These are phyloP conservation scores for Dendrothele bispora DNA, from an alignment of 768 basidiomycete species.

Conservation along the genomic window DNA sequence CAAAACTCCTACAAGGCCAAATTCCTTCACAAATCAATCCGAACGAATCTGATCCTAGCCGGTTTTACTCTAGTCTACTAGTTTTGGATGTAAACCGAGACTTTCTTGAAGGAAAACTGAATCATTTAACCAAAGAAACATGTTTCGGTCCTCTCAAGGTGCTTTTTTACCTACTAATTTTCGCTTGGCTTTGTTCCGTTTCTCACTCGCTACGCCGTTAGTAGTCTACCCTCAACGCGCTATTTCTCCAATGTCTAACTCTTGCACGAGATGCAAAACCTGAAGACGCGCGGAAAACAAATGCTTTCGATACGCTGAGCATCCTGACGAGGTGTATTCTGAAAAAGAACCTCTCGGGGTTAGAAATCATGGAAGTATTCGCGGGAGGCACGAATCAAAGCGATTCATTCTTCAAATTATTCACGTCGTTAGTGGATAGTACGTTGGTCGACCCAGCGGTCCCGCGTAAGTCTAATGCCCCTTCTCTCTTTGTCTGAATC, in stretches of 20 bases:
- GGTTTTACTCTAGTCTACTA: constrained; percentile 56
- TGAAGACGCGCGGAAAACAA: constrained; percentile 34
- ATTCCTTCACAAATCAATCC: constrained; percentile 44
- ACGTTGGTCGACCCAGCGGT: constrained; percentile 44
- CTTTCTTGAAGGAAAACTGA: constrained; percentile 42
- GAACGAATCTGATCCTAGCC: constrained; percentile 37
- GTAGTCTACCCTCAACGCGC: constrained; percentile 51
- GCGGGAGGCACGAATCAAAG: constrained; percentile 60
- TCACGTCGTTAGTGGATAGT: constrained; percentile 27
- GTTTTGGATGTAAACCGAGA: constrained; percentile 50
- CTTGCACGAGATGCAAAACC: constrained; percentile 34
- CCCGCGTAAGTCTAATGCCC: constrained; percentile 36
- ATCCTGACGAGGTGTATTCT: constrained; percentile 48
- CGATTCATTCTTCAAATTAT: constrained; percentile 57
- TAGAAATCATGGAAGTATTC: constrained; percentile 73
- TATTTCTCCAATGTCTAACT: constrained; percentile 49
- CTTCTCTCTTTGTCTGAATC: neutral
- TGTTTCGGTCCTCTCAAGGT: constrained; percentile 57
- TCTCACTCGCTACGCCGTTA: no score
- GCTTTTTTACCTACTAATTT: constrained; percentile 17
- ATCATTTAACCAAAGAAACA: constrained; percentile 43
- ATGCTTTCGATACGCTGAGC: constrained; percentile 53
- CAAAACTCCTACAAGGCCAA: constrained; percentile 52
- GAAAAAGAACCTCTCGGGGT: constrained; percentile 60
- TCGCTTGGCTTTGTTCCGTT: no score